Base-by-base conservation (phyloP, 2,329 filamentous ascomycete species). In the Pseudopyricularia javanii region DNA sequence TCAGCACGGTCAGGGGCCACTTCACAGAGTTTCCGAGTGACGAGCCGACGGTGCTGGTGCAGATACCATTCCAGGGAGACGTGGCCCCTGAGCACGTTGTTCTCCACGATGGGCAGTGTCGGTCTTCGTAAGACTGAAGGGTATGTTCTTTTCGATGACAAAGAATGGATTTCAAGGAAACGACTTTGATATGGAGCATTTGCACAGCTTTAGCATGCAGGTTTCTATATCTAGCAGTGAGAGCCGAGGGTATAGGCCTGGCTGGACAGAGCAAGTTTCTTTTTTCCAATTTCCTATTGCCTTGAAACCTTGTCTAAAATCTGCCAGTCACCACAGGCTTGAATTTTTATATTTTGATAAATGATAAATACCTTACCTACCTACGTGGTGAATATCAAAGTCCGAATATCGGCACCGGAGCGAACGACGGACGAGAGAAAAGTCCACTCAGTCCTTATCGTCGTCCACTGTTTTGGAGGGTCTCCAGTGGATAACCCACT, bases 21-120 rank as follows among this genome's bases (percentile, higher is more conserved):
- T 63, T 57, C 40, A 66, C 65, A 45, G 65, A 67, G 55, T 67
- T 67, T 49, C 64, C 64, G 20, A 61, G 63, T 50, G 58, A 65
- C 47, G 63, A 65, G 55, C 59, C 62, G 26, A 66, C 64, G 6
- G 56, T 66, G 12, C 53, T 66, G 35, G 57, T 66, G 26, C 64
- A 67, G 55, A 54, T 64, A 6, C 62, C 62, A 12, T 67, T 64
- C 53, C 57, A 32, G 33, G 56, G 54, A 7, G 54, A 64, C 49
- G 47, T 51, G 48, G 55, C 57, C 2, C 64, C 63, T 6, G 56
- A 60, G 26, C 59, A 66, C 50, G 58, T 51, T 3, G 57, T 67
- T 7, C 49, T 67, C n/a, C 50, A 66, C 17, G 62, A 65, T 14
- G 64, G 64, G 15, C 55, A 60, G 7, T 67, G 64, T 52, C 35